Evolutionary conservation across 192 early-diverging fungal species (phyloP), one percentile per base, ranked within the genome.

Genomic region (Backusella sp.): DNA sequence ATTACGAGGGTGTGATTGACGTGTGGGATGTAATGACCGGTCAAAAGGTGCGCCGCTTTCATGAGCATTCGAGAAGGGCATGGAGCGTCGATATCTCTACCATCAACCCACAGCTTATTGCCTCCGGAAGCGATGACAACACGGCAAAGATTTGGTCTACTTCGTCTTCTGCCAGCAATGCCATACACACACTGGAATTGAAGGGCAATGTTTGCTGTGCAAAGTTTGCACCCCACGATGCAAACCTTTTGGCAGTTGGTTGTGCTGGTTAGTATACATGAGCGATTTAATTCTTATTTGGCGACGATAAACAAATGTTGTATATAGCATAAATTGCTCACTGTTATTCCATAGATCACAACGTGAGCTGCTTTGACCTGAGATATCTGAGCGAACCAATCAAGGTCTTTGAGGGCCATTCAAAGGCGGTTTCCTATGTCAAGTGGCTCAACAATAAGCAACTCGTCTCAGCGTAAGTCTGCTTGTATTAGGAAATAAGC

Each of bases 351-450:
- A 66, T 72, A 91, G 96, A 98, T 79, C 95, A 97, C 81, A 90
- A 94, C 78, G 88, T 97, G 56, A 94, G 96, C 82, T 96, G 94
- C 83, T 97, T 96, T 77, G 97, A 99, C 79, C 67, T 96, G 14
- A 88, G 97, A 65, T 89, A 93, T 17, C 84, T 91, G 6, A 87
- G 80, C 23, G 79, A 87, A 56, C 94, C 96, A 3, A 70, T 95
- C 34, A 85, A 87, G 69, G 82, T 94, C 23, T 92, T 96, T 82
- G 85, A 88, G 72, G 97, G 97, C 21, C 97, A 99, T 80, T 83
- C 88, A 66, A 96, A 97, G 79, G 96, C 97, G 1, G 96, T 99
- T 3, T 98, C 97, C 3, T 98, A 97, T 82, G 96, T 97, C 70
- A 92, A 93, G 67, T 99, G 95, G 83, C 69, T 92, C 34, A 87